Conservation (phyloP, 2,329 filamentous ascomycete genomes). For the Akanthomyces dipterigenus region DNA sequence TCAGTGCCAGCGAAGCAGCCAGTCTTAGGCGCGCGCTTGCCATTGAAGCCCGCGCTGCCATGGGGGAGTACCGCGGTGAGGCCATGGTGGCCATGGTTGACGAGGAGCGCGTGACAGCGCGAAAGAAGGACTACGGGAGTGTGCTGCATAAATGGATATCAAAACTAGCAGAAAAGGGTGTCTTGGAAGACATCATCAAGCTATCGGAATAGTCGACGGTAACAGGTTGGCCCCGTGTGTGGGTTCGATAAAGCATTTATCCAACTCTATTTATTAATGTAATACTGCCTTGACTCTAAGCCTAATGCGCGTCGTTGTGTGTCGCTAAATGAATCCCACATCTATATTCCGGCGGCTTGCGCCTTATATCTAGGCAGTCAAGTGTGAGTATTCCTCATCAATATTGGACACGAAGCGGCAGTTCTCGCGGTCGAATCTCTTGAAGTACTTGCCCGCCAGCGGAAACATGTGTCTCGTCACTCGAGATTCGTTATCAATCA, state of each 20-base stretch:
- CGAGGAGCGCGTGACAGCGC: slow-evolving; percentile 44
- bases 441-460: slow-evolving; percentile 80
- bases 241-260: neutral
- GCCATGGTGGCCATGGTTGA: slow-evolving; percentile 38
- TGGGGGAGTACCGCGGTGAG: slow-evolving; percentile 43
- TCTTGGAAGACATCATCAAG: slow-evolving; percentile 40
- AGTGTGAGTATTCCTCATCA: slow-evolving; percentile 65
- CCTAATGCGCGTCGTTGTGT: neutral
- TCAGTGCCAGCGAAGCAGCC: slow-evolving; percentile 23
- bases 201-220: slow-evolving; percentile 14
- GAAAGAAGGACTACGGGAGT: slow-evolving; percentile 62
- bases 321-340: neutral
- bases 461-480: slow-evolving; percentile 54
- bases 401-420: slow-evolving; percentile 76
- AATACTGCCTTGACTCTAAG: neutral
- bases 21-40: slow-evolving; percentile 32
- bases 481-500: slow-evolving; percentile 41
- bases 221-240: neutral
- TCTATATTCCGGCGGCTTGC: neutral
- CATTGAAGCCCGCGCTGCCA: slow-evolving; percentile 34
- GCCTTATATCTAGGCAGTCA: neutral
- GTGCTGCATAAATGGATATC: slow-evolving; percentile 63
- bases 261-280: neutral
- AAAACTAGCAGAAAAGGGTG: slow-evolving; percentile 59
- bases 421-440: slow-evolving; percentile 63